These are phyloP conservation scores for Kwoniella sp. DNA, from an alignment of 768 basidiomycete species.

Conservation along the genomic window DNA sequence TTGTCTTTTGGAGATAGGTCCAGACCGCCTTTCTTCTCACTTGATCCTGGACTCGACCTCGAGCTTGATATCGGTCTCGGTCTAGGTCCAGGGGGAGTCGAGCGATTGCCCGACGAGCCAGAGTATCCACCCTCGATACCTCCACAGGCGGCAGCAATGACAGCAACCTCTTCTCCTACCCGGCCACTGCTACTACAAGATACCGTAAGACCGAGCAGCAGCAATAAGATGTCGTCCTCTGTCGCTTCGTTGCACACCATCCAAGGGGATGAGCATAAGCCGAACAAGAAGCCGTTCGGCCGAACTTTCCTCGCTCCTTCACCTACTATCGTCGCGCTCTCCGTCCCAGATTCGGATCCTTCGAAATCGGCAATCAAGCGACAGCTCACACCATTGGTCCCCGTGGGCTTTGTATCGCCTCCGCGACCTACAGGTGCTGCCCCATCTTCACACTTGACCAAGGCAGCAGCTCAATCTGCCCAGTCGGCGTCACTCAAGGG, in stretches of 20 bases:
- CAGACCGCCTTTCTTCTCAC: neutral
- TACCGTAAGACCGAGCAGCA: too few species aligned
- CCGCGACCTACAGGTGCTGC: too few species aligned
- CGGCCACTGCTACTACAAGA: too few species aligned
- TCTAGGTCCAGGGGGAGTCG: neutral
- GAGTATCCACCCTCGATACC: constrained; percentile 6
- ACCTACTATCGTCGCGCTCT: neutral
- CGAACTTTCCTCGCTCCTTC: constrained; percentile 10
- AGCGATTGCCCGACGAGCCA: constrained; percentile 9
- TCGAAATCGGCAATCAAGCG: neutral
- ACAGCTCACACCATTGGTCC: constrained; percentile 3
- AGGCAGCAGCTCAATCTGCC: neutral
- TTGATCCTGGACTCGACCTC: neutral
- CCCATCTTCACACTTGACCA: too few species aligned
- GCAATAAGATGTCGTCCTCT: neutral
- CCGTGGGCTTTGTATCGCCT: constrained; percentile 3
- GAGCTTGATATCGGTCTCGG: neutral
- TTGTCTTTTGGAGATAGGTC: neutral
- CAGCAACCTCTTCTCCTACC: too few species aligned
- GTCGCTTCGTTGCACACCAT: neutral
- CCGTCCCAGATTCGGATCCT: neutral
- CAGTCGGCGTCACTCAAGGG: neutral
- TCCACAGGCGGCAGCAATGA: too few species aligned
- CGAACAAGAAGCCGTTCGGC: constrained; percentile 7
- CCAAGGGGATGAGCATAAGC: neutral